These are phyloP conservation scores for Takakia lepidozioides DNA, from an alignment of 225 moss, liverwort and hornwort species.

Conservation along the genomic window DNA sequence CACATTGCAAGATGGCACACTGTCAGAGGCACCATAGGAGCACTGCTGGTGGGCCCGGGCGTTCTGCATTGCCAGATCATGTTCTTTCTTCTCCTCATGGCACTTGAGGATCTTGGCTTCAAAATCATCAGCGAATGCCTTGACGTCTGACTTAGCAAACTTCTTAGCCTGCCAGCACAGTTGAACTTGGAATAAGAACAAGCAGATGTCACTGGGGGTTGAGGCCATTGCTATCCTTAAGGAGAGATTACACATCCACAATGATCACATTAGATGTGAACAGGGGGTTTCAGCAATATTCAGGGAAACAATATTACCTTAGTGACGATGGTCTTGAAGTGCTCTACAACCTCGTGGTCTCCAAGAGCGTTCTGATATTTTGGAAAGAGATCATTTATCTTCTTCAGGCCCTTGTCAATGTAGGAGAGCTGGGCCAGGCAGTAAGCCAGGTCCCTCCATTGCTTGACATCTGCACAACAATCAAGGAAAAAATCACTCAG, in stretches of 20 bases:
- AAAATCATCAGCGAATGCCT: constrained; percentile 66
- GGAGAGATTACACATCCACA: too few relatives aligned
- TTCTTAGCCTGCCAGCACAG: constrained; percentile 63
- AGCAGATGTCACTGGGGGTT: too few relatives aligned
- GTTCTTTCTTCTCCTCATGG: constrained; percentile 80
- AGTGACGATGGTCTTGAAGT: constrained; percentile 66
- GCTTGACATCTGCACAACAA: constrained; percentile 58
- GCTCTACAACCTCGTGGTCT: constrained; percentile 68
- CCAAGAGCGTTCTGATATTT: constrained; percentile 81
- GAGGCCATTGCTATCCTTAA: too few relatives aligned
- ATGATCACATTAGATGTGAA: too few relatives aligned
- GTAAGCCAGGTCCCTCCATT: constrained; percentile 86
- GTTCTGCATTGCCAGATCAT: constrained; percentile 59
- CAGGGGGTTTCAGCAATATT: too few relatives aligned
- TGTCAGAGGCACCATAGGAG: constrained; percentile 19
- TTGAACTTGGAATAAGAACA: not conserved
- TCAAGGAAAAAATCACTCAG: too few relatives aligned
- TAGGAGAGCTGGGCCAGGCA: constrained; percentile 82
- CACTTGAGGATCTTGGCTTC: constrained; percentile 54
- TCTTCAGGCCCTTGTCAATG: constrained; percentile 69
- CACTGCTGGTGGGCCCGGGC: constrained; percentile 68
- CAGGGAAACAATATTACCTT: constrained; percentile 46
- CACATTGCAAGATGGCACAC: too few relatives aligned
- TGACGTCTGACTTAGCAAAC: constrained; percentile 72
- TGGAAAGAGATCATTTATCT: constrained; percentile 70